These are phyloP conservation scores for Sporothrix humicola DNA, from an alignment of 2,329 filamentous ascomycete genomes.

Conservation along the genomic window DNA sequence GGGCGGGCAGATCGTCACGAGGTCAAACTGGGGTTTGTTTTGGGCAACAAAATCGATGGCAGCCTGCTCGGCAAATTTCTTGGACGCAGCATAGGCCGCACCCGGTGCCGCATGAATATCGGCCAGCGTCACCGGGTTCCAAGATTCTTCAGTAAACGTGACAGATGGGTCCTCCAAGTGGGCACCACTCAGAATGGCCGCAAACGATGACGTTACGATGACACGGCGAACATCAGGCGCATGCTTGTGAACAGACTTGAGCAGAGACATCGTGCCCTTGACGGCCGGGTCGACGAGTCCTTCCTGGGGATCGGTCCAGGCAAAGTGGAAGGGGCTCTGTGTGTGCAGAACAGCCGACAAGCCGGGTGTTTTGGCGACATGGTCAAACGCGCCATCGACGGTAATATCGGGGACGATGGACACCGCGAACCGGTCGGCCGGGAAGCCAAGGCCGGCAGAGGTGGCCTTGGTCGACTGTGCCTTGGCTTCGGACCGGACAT, in stretches of 20 bases:
- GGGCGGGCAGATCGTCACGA: constrained; percentile 44
- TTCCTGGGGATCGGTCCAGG: constrained; percentile 6
- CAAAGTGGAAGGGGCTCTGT: constrained; percentile 20
- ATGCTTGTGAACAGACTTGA: constrained; percentile 21
- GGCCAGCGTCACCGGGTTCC: constrained; percentile 59
- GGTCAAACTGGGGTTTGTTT: constrained; percentile 52
- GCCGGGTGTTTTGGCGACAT: not conserved
- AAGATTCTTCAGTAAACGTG: constrained; percentile 54
- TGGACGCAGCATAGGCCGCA: constrained; percentile 59
- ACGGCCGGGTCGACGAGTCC: constrained; percentile 27
- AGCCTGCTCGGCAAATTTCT: constrained; percentile 59
- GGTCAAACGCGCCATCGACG: constrained; percentile 24
- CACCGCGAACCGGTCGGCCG: not conserved
- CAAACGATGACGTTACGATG: constrained; percentile 40
- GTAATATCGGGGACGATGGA: constrained; percentile 19
- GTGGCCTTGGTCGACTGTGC: constrained; percentile 10
- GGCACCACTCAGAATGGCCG: constrained; percentile 36
- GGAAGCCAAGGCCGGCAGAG: not conserved
- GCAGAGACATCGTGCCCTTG: constrained; percentile 12
- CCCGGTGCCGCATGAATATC: constrained; percentile 43
- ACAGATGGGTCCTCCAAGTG: constrained; percentile 38
- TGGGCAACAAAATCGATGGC: constrained; percentile 58
- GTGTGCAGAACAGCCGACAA: constrained; percentile 26
- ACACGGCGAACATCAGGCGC: constrained; percentile 42
- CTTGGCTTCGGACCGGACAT: constrained; percentile 26